Base-by-base conservation (phyloP, 345 rosid genomes). In the Brassica juncea region DNA sequence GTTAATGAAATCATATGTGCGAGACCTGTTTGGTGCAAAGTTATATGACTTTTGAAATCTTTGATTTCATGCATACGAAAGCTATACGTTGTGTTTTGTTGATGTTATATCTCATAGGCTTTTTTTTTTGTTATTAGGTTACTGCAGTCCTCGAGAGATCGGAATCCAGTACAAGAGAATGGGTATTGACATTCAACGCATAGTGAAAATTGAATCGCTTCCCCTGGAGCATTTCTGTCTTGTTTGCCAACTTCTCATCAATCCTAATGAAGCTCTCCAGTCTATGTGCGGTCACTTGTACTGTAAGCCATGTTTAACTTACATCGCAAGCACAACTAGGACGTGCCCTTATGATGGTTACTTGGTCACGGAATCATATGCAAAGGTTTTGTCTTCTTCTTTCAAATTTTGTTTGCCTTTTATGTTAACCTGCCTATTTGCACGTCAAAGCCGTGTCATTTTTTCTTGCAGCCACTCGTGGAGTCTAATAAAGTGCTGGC, bases 321-420 rank as follows among this genome's bases (percentile, higher is more conserved):
- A 88, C 39, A 65, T 84, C 52, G 89, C 81, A n/a, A 72, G 84
- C 83, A 91, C 96, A 16, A 92, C 89, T 1, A 87, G 73, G 66
- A 89, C 91, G 60, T 92, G 97, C 55, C 97, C 96, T 52, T 89
- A 88, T 68, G 97, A 92, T 77, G 94, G 93, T 44, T 91, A 83
- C 76, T 77, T 92, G 31, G 97, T 92, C 68, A 91, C 89, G 2
- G 93, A 92, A 84, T 83, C 92, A 3, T 90, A 91, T 91, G 84
- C 97, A 39, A 92, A 92, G 97, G 88, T 74, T 8, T 73, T 5
- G 16, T 9, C 23, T 72, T 39, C n/a, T 71, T 66, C 14, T 35
- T 66, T 34, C n/a, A 35, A 4, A 16, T 5, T 35, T 9, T 2
- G 31, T 2, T 58, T 73, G 11, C 62, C 4, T 31, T 81, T 4